A percentile compares a stretch with the other conserved stretches of the same genome.
Conservation (phyloP, 108 stramenopile species). For the Thalassiosira profunda region DNA sequence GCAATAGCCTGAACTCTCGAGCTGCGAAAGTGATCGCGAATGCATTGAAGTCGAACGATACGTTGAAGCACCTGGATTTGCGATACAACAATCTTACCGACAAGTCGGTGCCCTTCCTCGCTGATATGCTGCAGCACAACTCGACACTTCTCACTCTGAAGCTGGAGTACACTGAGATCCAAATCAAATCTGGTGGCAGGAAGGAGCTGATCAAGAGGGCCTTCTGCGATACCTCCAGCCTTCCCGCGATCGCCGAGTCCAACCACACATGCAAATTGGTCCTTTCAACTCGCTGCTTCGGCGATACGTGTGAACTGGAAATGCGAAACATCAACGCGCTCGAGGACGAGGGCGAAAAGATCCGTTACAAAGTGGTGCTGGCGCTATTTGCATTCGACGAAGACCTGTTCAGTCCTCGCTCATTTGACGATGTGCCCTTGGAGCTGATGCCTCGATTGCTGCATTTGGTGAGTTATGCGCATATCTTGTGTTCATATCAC, state of each 20-base stretch:
- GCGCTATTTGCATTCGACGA: background rate
- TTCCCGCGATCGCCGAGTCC: background rate
- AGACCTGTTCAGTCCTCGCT: background rate
- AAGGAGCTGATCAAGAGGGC: background rate
- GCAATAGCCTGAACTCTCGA: no score
- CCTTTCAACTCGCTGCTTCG: background rate
- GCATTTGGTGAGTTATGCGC: no score
- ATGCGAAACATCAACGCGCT: background rate
- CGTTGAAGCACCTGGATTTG: conserved; percentile 14
- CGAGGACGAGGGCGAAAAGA: background rate
- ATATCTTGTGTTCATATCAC: no score
- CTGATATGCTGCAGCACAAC: conserved; percentile 19
- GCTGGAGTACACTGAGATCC: background rate
- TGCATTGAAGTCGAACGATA: conserved; percentile 8
- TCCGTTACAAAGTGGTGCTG: background rate
- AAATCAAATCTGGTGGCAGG: background rate
- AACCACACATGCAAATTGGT: background rate
- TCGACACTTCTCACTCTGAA: conserved; percentile 6
- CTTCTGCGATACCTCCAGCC: background rate
- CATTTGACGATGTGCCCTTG: background rate
- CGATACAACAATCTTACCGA: conserved; percentile 1
- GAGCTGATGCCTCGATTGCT: conserved; percentile 1
- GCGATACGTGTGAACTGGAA: background rate
- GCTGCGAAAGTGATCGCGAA: no score
- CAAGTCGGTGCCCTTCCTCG: background rate